Conservation (phyloP, 805 yeast species). For the Schwanniomyces pseudopolymorphus region DNA sequence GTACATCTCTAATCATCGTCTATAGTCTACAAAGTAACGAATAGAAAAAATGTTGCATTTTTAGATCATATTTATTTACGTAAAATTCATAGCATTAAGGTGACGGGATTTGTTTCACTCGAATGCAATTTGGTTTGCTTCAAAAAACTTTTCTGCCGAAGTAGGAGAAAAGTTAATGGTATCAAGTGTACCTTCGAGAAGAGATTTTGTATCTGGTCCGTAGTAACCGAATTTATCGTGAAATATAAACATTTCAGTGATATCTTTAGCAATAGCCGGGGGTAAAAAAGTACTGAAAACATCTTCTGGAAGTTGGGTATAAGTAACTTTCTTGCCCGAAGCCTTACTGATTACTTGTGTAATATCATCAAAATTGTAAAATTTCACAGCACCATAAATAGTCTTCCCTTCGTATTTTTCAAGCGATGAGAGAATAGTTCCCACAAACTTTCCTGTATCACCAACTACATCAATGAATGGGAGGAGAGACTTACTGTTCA, state of each 20-base stretch:
- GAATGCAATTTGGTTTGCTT: background rate
- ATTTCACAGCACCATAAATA: slow-evolving; percentile 1
- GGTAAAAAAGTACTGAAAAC: background rate
- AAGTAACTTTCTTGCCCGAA: slow-evolving; percentile 1
- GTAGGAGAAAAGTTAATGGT: background rate
- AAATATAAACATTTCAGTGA: background rate
- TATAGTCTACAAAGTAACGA: too few relatives aligned
- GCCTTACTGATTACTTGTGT: background rate
- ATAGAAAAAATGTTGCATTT: too few relatives aligned
- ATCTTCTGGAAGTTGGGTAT: slow-evolving; percentile 2
- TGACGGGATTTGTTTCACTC: background rate
- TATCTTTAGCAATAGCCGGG: background rate
- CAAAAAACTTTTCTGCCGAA: background rate
- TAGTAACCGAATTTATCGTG: background rate
- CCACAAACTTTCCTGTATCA: slow-evolving; percentile 7
- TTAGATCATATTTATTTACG: too few relatives aligned
- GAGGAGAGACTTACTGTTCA: background rate
- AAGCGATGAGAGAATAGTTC: slow-evolving; percentile 3
- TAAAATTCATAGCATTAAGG: too few relatives aligned
- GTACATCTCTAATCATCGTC: too few relatives aligned
- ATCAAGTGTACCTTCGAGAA: background rate
- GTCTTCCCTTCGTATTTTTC: slow-evolving; percentile 4
- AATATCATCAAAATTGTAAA: slow-evolving; percentile 1
- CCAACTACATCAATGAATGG: slow-evolving; percentile 4
- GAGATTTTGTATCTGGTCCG: background rate